Conservation (phyloP, 768 basidiomycete genomes). For the Termitomyces sp. region DNA sequence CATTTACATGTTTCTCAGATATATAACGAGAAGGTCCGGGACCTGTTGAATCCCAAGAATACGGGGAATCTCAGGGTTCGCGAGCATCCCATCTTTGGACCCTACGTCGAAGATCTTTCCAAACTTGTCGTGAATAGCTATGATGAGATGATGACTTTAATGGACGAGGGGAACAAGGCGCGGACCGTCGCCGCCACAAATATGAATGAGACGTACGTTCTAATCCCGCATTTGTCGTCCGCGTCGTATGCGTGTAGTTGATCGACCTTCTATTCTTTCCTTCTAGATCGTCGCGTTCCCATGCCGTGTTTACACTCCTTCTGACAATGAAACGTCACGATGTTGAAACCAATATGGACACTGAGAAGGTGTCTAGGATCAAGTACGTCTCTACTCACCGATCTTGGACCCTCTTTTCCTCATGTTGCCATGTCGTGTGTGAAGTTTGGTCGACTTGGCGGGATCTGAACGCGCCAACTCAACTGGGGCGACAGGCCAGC, state of each 20-base stretch:
- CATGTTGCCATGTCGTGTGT: slow-evolving; percentile 8
- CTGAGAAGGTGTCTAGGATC: slow-evolving; percentile 99
- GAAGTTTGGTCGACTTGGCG: slow-evolving; percentile 89
- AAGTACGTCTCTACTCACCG: slow-evolving; percentile 41
- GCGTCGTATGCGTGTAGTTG: slow-evolving; percentile 3
- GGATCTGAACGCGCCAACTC: slow-evolving; percentile 97
- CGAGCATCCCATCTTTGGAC: slow-evolving; percentile 92
- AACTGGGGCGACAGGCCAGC: slow-evolving; percentile 94
- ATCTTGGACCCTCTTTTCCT: slow-evolving; percentile 3
- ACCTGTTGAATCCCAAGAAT: slow-evolving; percentile 96
- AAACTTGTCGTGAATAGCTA: slow-evolving; percentile 89
- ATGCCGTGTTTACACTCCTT: slow-evolving; percentile 96
- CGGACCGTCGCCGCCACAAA: slow-evolving; percentile 97
- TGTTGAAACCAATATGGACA: slow-evolving; percentile 77
- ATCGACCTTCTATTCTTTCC: slow-evolving; percentile 6
- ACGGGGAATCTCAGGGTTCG: slow-evolving; percentile 93
- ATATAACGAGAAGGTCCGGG: slow-evolving; percentile 97
- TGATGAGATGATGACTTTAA: slow-evolving; percentile 97
- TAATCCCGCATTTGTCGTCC: background rate
- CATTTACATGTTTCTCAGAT: slow-evolving; percentile 66
- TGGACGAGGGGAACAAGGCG: slow-evolving; percentile 99
- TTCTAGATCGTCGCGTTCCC: slow-evolving; percentile 85
- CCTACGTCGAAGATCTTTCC: slow-evolving; percentile 98
- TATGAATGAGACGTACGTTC: slow-evolving; percentile 94
- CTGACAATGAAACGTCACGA: slow-evolving; percentile 92